Evolutionary conservation across 2,329 filamentous ascomycete genomes (phyloP).

Genomic region (Aspergillus puulaauensis): DNA sequence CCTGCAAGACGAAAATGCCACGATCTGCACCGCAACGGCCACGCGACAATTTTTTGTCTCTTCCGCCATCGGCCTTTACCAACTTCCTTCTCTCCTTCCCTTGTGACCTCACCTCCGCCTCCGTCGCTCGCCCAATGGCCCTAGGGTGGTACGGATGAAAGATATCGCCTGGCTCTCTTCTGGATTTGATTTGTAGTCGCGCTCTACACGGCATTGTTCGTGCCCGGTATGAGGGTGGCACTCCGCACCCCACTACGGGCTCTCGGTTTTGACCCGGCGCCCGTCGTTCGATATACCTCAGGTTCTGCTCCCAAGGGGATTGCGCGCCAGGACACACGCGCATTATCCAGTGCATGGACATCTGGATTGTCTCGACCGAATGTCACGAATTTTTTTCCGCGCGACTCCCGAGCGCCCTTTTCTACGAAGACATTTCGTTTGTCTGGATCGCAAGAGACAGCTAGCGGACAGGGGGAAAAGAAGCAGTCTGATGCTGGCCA

Average conservation of each 20-base stretch:
- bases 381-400: not conserved
- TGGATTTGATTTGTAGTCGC: constrained; percentile 11
- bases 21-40: constrained; percentile 10
- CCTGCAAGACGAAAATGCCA: constrained; percentile 8
- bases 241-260: constrained; percentile 35
- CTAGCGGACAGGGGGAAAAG: constrained; percentile 9
- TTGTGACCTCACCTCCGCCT: not conserved
- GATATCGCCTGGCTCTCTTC: not conserved
- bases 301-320: constrained; percentile 15
- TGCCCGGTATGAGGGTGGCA: constrained; percentile 34
- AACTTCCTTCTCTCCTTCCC: not conserved
- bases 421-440: constrained; percentile 20
- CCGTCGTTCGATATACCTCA: constrained; percentile 26
- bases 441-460: constrained; percentile 11
- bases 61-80: constrained; percentile 3
- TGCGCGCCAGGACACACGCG: not conserved
- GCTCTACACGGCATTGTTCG: constrained; percentile 18
- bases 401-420: constrained; percentile 13
- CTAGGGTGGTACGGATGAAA: constrained; percentile 12
- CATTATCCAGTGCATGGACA: not conserved
- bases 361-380: not conserved
- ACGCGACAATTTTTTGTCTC: constrained; percentile 8
- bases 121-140: constrained; percentile 1
- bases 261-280: constrained; percentile 28
- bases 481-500: constrained; percentile 12